Base-by-base conservation (phyloP, 768 basidiomycete species). In the Rickenella mellea region DNA sequence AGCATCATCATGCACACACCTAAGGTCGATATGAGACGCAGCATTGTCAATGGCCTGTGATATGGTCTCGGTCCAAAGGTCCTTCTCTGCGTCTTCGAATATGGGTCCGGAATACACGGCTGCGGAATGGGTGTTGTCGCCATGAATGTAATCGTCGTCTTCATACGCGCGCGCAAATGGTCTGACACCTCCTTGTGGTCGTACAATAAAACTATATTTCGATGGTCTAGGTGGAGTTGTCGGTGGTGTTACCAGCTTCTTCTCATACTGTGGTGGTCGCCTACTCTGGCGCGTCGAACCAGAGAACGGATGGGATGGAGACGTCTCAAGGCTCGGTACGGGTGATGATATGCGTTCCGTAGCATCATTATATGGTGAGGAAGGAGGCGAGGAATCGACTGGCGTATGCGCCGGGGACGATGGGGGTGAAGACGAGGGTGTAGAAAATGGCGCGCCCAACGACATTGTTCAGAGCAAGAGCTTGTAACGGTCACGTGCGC, bases 221-320 rank as follows among this genome's bases (percentile, higher is more conserved):
- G 29, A 49, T 40, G 3, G 52, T 59, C 3, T 53, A 51, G n/a
- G 42, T 54, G 21, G n/a, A 42, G 9, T 5, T 31, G 1, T 20
- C 36, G 27, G n/a, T 41, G 27, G 46, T 51, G 45, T 41, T 37
- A 40, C 45, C 36, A 44, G 26, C 51, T 54, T 60, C 52, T 64
- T 68, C 52, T 78, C 73, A 36, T 74, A 72, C 10, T 64, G 51
- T 3, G 68, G 69, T 21, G 63, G 69, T 4, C 51, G 51, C 50
- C 65, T 66, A 22, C 50, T 61, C 3, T 70, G 66, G 42, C 73
- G 74, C 3, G 70, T 69, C 1, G 78, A 77, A 0, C 69, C 81
- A 10, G 82, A 75, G 41, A 78, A 74, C 0, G 79, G 80, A 50
- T 83, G 57, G 45, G 48, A 42, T 11, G 33, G 50, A 14, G 21